Evolutionary conservation across 257 asterid species (phyloP), one percentile per base, ranked within the genome.

Genomic region (Hygrophila difformis): DNA sequence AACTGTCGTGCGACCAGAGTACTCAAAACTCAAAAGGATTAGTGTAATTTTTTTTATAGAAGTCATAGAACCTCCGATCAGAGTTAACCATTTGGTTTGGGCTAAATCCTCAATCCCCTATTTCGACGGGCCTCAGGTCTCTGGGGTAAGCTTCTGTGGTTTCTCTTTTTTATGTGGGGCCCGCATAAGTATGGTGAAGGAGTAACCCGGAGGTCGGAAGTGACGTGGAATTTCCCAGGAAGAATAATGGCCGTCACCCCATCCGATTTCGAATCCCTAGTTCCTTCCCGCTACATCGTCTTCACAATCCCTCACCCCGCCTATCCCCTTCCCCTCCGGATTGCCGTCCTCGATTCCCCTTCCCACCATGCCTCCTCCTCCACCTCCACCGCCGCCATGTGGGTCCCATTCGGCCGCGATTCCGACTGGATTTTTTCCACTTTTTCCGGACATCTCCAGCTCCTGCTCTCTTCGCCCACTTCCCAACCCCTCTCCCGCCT

Each of bases 341-440:
- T 79, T 37, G 74, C 96, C 47, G 81, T 81, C 60, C 81, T 79
- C 49, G 96, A 88, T 57, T 79, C 93, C 10, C 84, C 89, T 20
- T 11, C 64, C 73, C 60, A 5, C 49, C 29, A 20, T 4, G 2
- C 63, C 35, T 7, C 45, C 17, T 19, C 62, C 36, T 18, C 58
- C 53, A 39, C 65, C 28, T 6, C 34, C 16, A 46, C 61, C 34
- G 93, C 87, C 2, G 94, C 87, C 52, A 69, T 81, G 76, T 64
- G 77, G 56, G 91, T 84, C 44, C 94, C 97, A 38, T 69, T 53
- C 0, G 69, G 75, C 63, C 97, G 96, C 47, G 91, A 84, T 46
- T 65, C 75, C 19, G 96, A 84, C 76, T 88, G 97, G 97, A 69
- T 61, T 35, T 88, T 88, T 59, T 74, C 81, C 63, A 79, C 97